Evolutionary conservation across 148 eudicot genomes (phyloP), one percentile per base, ranked within the genome.

Genomic region (Oxyria digyna): DNA sequence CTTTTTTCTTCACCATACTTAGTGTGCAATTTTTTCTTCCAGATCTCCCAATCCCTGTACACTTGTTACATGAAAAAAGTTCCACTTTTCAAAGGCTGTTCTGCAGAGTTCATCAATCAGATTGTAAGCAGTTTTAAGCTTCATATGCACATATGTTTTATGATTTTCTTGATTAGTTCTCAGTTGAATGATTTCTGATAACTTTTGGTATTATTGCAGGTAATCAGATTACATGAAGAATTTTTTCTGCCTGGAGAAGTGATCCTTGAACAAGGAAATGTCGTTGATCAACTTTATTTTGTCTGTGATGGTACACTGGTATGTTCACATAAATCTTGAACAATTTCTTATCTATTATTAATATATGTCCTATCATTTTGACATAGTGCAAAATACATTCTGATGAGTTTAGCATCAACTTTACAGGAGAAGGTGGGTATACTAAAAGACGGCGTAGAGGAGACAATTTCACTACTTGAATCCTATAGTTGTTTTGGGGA

Each of bases 241-340:
- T 95, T 88, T 83, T 95, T 95, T 40, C 89, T 88, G 23, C 99
- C 99, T 12, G 99, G 96, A 69, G 97, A 95, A 87, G 83, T 95
- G 31, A 87, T 91, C 78, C 72, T 91, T 81, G 99, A 91, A 78
- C 91, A 83, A 66, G 99, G 96, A 75, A 80, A 82, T 74, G 96
- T 83, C 12, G 99, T 91, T 29, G 99, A 95, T 78, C 99, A 95
- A 75, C 87, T 95, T 42, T 95, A 95, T 80, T 82, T 95, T 59
- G 87, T 95, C n/a, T 88, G 97, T 73, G 82, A 95, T 33, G 97
- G 99, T 71, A 62, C 67, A 37, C 80, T 89, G 96, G 96, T 89
- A 87, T 24, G 81, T 26, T 55, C 41, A 35, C 29, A n/a, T n/a
- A 45, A 37, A 52, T 43, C 37, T 57, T 37, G 13, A 7, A 29